A percentile compares a stretch with the other conserved stretches of the same genome.
Conservation (phyloP, 148 eudicot species). For the Cornus controversa region DNA sequence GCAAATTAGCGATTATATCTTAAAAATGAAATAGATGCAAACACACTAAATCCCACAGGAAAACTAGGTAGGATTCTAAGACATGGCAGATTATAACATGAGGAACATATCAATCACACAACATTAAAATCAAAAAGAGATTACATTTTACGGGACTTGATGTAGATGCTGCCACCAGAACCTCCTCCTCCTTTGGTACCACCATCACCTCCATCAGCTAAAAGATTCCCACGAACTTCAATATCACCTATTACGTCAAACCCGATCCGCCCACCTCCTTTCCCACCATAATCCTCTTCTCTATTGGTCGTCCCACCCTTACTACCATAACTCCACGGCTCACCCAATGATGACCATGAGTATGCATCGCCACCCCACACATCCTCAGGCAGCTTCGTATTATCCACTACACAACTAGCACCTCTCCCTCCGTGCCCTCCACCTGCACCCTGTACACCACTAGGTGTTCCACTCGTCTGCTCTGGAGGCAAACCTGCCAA, state of each 20-base stretch:
- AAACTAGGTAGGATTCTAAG: neutral
- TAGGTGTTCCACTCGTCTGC: slow-evolving; percentile 64
- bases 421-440: slow-evolving; percentile 97
- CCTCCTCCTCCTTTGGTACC: slow-evolving; percentile 93
- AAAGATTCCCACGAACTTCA: slow-evolving; percentile 50
- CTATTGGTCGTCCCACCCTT: slow-evolving; percentile 70
- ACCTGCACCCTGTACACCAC: slow-evolving; percentile 62
- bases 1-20: neutral
- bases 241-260: slow-evolving; percentile 27
- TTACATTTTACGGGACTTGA: slow-evolving; percentile 69
- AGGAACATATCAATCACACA: neutral
- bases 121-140: slow-evolving; percentile 1
- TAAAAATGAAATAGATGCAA: neutral
- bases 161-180: slow-evolving; percentile 81
- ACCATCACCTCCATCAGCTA: slow-evolving; percentile 85
- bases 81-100: neutral
- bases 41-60: neutral
- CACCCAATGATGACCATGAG: slow-evolving; percentile 61
- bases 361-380: slow-evolving; percentile 97
- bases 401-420: slow-evolving; percentile 78
- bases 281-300: slow-evolving; percentile 78
- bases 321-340: slow-evolving; percentile 86
- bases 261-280: slow-evolving; percentile 83
- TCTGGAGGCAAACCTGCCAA: slow-evolving; percentile 59
- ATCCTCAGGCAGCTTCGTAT: slow-evolving; percentile 62